Percentiles rank a stretch among this genome's conserved stretches.
phyloP scores from a whole-genome alignment of 2,329 filamentous ascomycete species.

The Curvularia sp. region DNA sequence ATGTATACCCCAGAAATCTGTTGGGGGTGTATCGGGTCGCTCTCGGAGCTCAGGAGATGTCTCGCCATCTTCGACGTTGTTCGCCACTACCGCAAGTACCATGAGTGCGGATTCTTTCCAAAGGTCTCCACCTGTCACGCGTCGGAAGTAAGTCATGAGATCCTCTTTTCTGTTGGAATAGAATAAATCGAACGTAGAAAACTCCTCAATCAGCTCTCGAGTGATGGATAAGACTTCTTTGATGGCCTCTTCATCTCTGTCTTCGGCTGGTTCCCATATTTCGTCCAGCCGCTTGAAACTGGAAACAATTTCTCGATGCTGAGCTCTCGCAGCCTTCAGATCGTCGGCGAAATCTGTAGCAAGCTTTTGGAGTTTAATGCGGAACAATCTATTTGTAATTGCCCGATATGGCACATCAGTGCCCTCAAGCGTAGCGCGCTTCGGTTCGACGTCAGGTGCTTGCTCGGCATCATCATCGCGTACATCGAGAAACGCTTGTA shows the following conservation, averaged over 20 bases:
- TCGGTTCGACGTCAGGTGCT: constrained; percentile 13
- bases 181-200: constrained; percentile 66
- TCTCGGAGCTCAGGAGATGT: constrained; percentile 39
- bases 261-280: constrained; percentile 52
- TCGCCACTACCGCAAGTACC: constrained; percentile 45
- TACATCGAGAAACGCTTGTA: constrained; percentile 42
- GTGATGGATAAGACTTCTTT: constrained; percentile 67
- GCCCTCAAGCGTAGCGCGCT: constrained; percentile 35
- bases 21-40: constrained; percentile 50
- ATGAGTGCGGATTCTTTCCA: constrained; percentile 48
- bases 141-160: constrained; percentile 48
- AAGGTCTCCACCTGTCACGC: constrained; percentile 40
- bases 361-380: constrained; percentile 38
- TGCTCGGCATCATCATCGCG: constrained; percentile 19
- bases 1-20: constrained; percentile 75
- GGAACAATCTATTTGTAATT: constrained; percentile 41
- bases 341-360: constrained; percentile 37
- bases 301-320: constrained; percentile 50
- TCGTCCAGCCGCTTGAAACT: constrained; percentile 57
- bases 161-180: constrained; percentile 60
- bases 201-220: constrained; percentile 65
- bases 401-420: constrained; percentile 40
- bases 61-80: constrained; percentile 45
- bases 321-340: constrained; percentile 54
- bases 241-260: constrained; percentile 58